Percentiles rank a stretch among this genome's conserved stretches.
phyloP scores from a whole-genome alignment of 805 yeast genomes.

The Wickerhamomyces ciferrii region DNA sequence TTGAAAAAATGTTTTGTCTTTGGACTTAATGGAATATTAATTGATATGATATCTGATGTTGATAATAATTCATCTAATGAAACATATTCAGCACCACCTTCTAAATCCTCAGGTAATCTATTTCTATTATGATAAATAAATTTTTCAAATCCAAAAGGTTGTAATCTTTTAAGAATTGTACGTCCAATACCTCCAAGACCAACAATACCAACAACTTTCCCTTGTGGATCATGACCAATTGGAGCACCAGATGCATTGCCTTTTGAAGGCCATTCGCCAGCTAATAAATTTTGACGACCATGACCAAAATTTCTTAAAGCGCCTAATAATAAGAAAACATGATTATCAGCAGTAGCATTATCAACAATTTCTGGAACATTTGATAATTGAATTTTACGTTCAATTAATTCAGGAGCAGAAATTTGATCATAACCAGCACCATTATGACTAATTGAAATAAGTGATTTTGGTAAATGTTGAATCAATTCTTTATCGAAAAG shows the following conservation, averaged over 20 bases:
- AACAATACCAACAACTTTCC: constrained; percentile 70
- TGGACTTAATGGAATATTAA: constrained; percentile 73
- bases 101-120: constrained; percentile 52
- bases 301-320: constrained; percentile 63
- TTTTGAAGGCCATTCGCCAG: constrained; percentile 56
- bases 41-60: constrained; percentile 62
- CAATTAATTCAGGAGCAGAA: constrained; percentile 47
- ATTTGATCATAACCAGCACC: constrained; percentile 81
- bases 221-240: constrained; percentile 71
- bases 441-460: constrained; percentile 50
- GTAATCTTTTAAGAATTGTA: constrained; percentile 64
- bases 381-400: constrained; percentile 55
- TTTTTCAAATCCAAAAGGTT: constrained; percentile 71
- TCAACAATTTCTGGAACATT: constrained; percentile 65
- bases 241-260: constrained; percentile 55
- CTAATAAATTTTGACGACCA: constrained; percentile 47
- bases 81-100: constrained; percentile 66
- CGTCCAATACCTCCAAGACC: constrained; percentile 93
- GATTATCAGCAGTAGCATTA: constrained; percentile 68
- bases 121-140: constrained; percentile 70
- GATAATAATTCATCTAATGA: constrained; percentile 61
- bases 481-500: constrained; percentile 60
- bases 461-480: constrained; percentile 44
- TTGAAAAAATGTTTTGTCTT: constrained; percentile 68
- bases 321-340: constrained; percentile 55